phyloP scores from a whole-genome alignment of 202 grass and related monocot genomes.

The Hordeum pubiflorum region DNA sequence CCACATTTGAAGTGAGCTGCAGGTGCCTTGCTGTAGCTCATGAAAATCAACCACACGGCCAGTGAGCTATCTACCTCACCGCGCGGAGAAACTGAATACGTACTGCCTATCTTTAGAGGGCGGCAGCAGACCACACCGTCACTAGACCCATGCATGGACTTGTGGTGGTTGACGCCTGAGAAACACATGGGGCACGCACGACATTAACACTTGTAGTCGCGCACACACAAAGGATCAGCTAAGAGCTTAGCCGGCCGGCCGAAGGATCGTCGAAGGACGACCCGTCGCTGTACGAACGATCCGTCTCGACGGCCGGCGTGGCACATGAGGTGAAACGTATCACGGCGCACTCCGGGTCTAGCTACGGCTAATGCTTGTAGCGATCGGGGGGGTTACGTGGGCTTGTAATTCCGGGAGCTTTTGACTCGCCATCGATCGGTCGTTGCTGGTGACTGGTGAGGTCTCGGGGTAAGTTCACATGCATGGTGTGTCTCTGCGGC shows the following conservation, averaged over 20 bases:
- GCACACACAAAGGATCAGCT: not conserved
- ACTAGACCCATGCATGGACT: no score
- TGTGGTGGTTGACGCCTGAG: not conserved
- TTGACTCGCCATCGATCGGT: not conserved
- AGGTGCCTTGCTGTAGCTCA: no score
- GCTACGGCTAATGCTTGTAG: constrained; percentile 5
- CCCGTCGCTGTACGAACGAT: not conserved
- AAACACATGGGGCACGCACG: not conserved
- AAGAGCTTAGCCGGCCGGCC: not conserved
- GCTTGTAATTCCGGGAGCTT: not conserved
- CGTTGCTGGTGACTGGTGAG: not conserved
- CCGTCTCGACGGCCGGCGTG: not conserved
- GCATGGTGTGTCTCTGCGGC: no score
- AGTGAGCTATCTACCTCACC: no score
- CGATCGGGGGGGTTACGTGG: not conserved
- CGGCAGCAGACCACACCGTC: no score
- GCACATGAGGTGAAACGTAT: not conserved
- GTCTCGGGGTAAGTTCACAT: not conserved
- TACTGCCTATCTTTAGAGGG: no score
- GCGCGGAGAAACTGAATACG: no score
- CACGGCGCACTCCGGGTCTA: not conserved
- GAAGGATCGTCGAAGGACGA: not conserved
- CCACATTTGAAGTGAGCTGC: not conserved
- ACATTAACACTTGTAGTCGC: not conserved
- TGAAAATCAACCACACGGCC: no score